Percentiles rank a stretch among this genome's conserved stretches.
These are phyloP conservation scores for Thielaviopsis euricoi DNA, from an alignment of 2,329 filamentous ascomycete genomes.

Conservation along the genomic window DNA sequence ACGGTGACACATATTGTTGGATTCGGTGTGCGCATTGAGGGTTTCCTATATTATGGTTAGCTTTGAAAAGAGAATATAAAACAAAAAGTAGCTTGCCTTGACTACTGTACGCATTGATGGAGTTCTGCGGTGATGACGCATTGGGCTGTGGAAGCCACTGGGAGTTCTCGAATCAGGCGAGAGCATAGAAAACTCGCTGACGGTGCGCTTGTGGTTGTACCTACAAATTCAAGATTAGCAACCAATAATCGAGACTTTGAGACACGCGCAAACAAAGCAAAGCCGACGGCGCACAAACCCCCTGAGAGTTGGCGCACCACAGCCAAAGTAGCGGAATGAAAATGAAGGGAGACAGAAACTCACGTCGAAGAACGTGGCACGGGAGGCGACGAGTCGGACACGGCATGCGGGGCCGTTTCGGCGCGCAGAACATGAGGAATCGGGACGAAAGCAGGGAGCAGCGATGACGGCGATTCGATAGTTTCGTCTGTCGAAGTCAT, in stretches of 20 bases:
- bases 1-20: slow-evolving; percentile 71
- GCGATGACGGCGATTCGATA: neutral
- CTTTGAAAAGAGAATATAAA: neutral
- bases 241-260: neutral
- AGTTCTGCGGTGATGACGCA: slow-evolving; percentile 40
- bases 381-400: neutral
- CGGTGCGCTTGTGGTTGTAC: slow-evolving; percentile 8
- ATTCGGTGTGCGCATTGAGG: slow-evolving; percentile 74
- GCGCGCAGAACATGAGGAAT: neutral
- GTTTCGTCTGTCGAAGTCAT: neutral
- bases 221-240: neutral
- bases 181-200: slow-evolving; percentile 10
- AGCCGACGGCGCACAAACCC: neutral
- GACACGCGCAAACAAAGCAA: neutral
- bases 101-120: slow-evolving; percentile 41
- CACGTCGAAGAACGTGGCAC: neutral
- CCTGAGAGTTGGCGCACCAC: neutral
- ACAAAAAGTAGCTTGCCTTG: slow-evolving; percentile 26
- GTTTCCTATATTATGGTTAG: slow-evolving; percentile 48
- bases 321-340: neutral
- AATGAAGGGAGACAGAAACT: neutral
- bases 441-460: slow-evolving; percentile 8
- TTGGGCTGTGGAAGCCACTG: slow-evolving; percentile 24
- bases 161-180: slow-evolving; percentile 5
- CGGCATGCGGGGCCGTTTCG: slow-evolving; percentile 1